These are phyloP conservation scores for Trichoderma oligosporum DNA, from an alignment of 2,329 filamentous ascomycete species.

Conservation along the genomic window DNA sequence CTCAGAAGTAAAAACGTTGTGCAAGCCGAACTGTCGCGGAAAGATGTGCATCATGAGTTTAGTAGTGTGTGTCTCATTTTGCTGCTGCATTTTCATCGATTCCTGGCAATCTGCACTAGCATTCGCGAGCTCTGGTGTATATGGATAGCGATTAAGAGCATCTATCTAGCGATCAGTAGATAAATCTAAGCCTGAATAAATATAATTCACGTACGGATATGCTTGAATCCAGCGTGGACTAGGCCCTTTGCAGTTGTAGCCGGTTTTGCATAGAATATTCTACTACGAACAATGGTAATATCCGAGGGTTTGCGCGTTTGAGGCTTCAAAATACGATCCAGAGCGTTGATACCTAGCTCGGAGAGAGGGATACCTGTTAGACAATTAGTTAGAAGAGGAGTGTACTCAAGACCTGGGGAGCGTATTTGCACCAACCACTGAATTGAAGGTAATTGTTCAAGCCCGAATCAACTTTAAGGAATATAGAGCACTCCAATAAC, in stretches of 20 bases:
- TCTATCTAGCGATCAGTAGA: conserved; percentile 48
- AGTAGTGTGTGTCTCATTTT: conserved; percentile 48
- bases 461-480: conserved; percentile 56
- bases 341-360: conserved; percentile 33
- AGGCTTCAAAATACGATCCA: not conserved
- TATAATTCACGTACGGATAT: conserved; percentile 65
- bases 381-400: not conserved
- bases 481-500: conserved; percentile 74
- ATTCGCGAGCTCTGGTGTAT: not conserved
- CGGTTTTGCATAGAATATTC: conserved; percentile 81
- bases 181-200: not conserved
- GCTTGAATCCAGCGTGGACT: conserved; percentile 70
- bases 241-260: conserved; percentile 63
- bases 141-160: conserved; percentile 65
- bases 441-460: conserved; percentile 71
- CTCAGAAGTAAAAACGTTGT: conserved; percentile 82
- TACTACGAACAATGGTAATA: conserved; percentile 73
- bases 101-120: not conserved
- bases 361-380: conserved; percentile 47
- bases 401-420: not conserved
- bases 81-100: not conserved
- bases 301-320: conserved; percentile 46
- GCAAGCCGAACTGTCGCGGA: conserved; percentile 80
- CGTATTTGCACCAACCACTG: conserved; percentile 56
- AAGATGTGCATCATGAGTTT: conserved; percentile 92